Evolutionary conservation across 2,329 filamentous ascomycete genomes (phyloP), one percentile per base, ranked within the genome.

Genomic region (Ophiosphaerella herpotricha): DNA sequence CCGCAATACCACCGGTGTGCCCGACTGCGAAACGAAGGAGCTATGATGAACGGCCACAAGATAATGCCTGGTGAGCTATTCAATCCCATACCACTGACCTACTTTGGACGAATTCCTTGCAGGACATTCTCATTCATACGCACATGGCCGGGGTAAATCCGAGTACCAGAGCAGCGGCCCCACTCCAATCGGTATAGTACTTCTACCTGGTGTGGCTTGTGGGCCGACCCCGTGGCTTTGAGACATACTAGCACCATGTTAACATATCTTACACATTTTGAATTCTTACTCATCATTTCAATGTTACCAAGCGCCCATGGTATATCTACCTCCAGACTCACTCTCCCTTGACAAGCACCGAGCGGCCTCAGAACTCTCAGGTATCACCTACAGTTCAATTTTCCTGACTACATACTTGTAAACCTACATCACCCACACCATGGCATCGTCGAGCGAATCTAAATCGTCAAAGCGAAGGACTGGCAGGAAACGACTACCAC

Each of bases 401-500:
- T 8, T 34, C n/a, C 50, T 45, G 5, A 31, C 12, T 16, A 26
- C 31, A 24, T 39, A 29, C 12, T 16, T 41, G 14, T 13, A 39
- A 23, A 34, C 37, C 18, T 33, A 39, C 18, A 23, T 24, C 6
- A 29, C 6, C 9, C 24, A 37, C 36, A 13, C 12, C 38, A 69
- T 70, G 65, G 38, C 59, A 7, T 61, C 63, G 21, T 39, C 58
- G 7, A 63, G 43, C 46, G 63, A 64, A 3, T 26, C 55, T 21
- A 64, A 61, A 31, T 37, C 56, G 4, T 43, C 54, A 1, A 70
- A 66, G 55, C 67, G 58, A 49, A 59, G 69, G 45, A 39, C 40
- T 14, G 67, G 67, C 4, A 61, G 69, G 32, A 70, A 64, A 41
- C 62, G 69, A 29, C 40, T 63, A 23, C 68, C 69, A 29, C 69